Base-by-base conservation (phyloP, 495 filamentous ascomycete species). In the Penicillium waksmanii region DNA sequence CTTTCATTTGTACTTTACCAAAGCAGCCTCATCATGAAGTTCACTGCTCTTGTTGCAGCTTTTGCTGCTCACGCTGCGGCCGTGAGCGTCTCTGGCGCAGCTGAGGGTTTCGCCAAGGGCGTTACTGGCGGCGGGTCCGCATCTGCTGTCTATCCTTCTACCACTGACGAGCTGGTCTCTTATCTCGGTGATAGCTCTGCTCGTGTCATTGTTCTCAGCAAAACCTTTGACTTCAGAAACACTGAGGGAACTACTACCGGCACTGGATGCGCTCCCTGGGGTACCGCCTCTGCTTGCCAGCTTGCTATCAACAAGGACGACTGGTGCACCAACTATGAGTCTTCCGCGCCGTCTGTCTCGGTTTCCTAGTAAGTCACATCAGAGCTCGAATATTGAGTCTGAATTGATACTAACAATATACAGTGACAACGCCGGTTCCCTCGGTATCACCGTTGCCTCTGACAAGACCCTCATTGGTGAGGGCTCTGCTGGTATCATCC, bases 301-400 rank as follows among this genome's bases (percentile, higher is more conserved):
- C 53, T 80, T 50, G 84, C 84, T 43, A 85, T 86, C 62, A 81
- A 83, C 70, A 61, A 77, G 66, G 68, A 81, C 56, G 60, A 73
- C 65, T 81, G 80, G 80, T 82, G 77, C 60, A 64, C 44, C 12
- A 78, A 76, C 66, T 77, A 77, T 56, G 53, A 78, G 67, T 48
- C 76, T 0, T 43, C 60, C 51, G 74, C 76, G 9, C 73, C 74
- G 0, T 57, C 57, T 5, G 69, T 70, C 40, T 59, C 58, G 3
- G 80, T 84, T 31, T 70, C 63, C n/a, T 81, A 81, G 67, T 68
- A 59, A 50, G 67, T 25, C 13, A 7, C 4, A 27, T 1, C 6
- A 0, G 36, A n/a, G 1, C 1, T 21, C 19, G 21, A 9, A 31
- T 8, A 31, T 31, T 8, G 27, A 9, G 27, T 23, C 23, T 23